These are phyloP conservation scores for Russula dissimulans DNA, from an alignment of 768 basidiomycete species.

Conservation along the genomic window DNA sequence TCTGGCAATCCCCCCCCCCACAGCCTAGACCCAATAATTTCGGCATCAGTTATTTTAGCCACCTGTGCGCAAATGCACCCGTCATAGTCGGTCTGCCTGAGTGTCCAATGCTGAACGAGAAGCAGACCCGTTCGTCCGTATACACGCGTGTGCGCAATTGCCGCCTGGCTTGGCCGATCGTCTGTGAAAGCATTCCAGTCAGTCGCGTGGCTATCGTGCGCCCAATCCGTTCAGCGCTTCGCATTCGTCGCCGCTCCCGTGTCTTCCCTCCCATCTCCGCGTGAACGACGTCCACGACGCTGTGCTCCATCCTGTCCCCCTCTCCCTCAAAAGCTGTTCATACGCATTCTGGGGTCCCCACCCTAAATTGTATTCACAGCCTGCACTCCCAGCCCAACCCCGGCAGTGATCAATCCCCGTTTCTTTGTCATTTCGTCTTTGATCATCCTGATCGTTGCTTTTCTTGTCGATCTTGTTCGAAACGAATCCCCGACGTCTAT, in stretches of 20 bases:
- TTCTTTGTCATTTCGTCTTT: not conserved
- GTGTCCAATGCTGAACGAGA: not conserved
- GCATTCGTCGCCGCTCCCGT: not conserved
- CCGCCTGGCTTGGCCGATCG: not conserved
- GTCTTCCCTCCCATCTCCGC: not conserved
- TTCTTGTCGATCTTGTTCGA: not conserved
- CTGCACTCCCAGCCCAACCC: not conserved
- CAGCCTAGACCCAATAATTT: too few species aligned
- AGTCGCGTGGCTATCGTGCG: constrained; percentile 11
- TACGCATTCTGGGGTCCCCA: constrained; percentile 1
- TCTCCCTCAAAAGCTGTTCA: constrained; percentile 3
- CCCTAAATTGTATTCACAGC: constrained; percentile 13
- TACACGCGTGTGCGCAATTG: not conserved
- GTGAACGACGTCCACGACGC: not conserved
- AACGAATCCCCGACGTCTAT: not conserved
- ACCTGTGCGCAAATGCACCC: too few species aligned
- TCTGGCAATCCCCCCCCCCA: too few species aligned
- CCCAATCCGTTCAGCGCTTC: constrained; percentile 1
- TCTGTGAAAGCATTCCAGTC: too few species aligned
- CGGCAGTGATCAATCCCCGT: not conserved
- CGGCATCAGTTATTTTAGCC: too few species aligned
- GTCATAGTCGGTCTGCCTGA: not conserved
- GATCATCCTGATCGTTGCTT: not conserved
- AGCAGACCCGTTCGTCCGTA: not conserved
- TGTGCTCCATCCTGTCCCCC: constrained; percentile 9